phyloP scores from a whole-genome alignment of 1,139 yeast genomes.

The Kodamaea fungicola region DNA sequence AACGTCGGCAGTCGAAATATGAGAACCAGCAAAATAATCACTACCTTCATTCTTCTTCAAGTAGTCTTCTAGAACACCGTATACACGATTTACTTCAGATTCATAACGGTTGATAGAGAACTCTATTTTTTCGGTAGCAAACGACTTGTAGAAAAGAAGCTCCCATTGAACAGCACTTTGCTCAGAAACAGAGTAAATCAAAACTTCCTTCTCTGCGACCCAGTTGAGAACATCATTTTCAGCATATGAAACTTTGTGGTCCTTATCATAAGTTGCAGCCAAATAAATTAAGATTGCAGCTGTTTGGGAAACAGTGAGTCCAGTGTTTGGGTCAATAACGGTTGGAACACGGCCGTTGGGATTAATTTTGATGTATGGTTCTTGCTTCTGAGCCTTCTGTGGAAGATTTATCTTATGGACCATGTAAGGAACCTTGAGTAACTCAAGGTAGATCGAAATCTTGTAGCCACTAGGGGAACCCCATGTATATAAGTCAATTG shows the following conservation, averaged over 20 bases:
- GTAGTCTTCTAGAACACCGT: conserved; percentile 49
- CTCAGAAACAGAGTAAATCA: conserved; percentile 55
- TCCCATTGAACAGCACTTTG: conserved; percentile 64
- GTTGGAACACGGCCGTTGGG: conserved; percentile 65
- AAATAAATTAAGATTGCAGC: conserved; percentile 57
- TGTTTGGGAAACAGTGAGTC: conserved; percentile 48
- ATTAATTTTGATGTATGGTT: conserved; percentile 52
- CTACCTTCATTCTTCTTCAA: conserved; percentile 34
- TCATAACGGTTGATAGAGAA: conserved; percentile 49
- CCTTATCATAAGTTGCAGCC: conserved; percentile 55
- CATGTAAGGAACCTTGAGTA: conserved; percentile 48
- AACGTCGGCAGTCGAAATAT: conserved; percentile 54
- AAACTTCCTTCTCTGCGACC: conserved; percentile 50
- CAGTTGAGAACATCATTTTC: conserved; percentile 47
- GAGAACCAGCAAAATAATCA: conserved; percentile 54
- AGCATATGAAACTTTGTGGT: conserved; percentile 44
- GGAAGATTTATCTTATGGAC: conserved; percentile 37
- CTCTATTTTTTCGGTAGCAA: conserved; percentile 46
- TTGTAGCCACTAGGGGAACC: conserved; percentile 58
- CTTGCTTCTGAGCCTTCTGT: conserved; percentile 45
- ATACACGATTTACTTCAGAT: conserved; percentile 51
- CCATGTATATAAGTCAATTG: conserved; percentile 28
- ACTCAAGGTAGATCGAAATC: conserved; percentile 44
- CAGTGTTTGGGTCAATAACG: conserved; percentile 42
- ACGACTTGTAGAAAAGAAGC: conserved; percentile 42